Percentiles rank a stretch among this genome's conserved stretches.
phyloP scores from a whole-genome alignment of 768 basidiomycete genomes.

The Calocybe indica region DNA sequence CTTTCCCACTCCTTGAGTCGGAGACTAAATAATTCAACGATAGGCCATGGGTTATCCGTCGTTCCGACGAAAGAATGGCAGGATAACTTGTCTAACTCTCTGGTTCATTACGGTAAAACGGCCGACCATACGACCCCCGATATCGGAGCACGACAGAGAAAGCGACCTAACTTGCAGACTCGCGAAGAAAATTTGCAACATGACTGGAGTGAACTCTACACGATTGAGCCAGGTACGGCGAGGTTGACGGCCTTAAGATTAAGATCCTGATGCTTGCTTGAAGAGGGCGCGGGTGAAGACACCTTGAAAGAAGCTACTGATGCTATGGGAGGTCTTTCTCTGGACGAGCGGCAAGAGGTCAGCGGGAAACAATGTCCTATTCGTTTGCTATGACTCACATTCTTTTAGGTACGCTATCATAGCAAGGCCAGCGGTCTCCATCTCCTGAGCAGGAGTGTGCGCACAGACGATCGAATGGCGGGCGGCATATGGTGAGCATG shows the following conservation, averaged over 20 bases:
- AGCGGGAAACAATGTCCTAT: not conserved
- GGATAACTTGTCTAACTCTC: conserved; percentile 55
- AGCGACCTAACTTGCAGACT: conserved; percentile 15
- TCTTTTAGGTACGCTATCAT: conserved; percentile 74
- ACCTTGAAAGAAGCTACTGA: conserved; percentile 41
- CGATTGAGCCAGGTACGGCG: conserved; percentile 34
- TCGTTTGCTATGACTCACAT: not conserved
- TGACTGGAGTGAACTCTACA: conserved; percentile 61
- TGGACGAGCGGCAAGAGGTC: conserved; percentile 76
- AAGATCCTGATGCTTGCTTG: conserved; percentile 8
- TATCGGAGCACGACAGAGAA: no score
- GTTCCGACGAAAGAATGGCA: conserved; percentile 77
- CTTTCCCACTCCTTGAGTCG: not conserved
- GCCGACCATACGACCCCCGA: conserved; percentile 36
- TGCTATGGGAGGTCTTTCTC: conserved; percentile 62
- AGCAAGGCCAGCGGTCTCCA: conserved; percentile 74
- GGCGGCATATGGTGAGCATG: conserved; percentile 58
- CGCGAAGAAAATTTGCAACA: conserved; percentile 22
- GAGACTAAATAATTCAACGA: conserved; percentile 1
- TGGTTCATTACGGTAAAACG: conserved; percentile 34
- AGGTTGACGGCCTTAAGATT: not conserved
- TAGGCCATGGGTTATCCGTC: conserved; percentile 55
- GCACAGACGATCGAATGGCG: conserved; percentile 61
- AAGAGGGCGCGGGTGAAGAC: conserved; percentile 31
- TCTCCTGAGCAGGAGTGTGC: conserved; percentile 58